Conservation (phyloP, 768 basidiomycete genomes). For the Tylopilus rubrobrunneus region DNA sequence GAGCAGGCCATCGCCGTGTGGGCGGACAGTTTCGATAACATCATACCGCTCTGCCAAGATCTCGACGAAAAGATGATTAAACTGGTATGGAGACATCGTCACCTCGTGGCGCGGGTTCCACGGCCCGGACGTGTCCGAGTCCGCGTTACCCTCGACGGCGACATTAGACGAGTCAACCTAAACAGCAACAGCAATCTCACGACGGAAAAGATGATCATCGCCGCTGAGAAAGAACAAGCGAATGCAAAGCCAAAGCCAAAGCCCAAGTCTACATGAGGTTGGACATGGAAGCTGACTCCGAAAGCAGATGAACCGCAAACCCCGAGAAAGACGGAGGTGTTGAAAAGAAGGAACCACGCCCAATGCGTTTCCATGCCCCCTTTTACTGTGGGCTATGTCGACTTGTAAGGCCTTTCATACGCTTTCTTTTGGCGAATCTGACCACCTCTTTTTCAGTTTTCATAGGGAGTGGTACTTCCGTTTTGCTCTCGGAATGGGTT, state of each 20-base stretch:
- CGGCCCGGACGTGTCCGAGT: no score
- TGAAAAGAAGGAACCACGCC: constrained; percentile 32
- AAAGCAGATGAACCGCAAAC: constrained; percentile 19
- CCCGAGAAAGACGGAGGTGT: constrained; percentile 54
- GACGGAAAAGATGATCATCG: constrained; percentile 20
- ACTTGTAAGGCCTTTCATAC: constrained; percentile 45
- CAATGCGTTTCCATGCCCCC: constrained; percentile 65
- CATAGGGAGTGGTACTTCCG: constrained; percentile 56
- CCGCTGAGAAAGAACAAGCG: constrained; percentile 13
- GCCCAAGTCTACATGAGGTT: constrained; percentile 24
- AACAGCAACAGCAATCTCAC: constrained; percentile 39
- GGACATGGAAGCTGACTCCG: constrained; percentile 43
- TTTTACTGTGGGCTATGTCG: constrained; percentile 63
- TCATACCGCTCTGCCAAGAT: no score
- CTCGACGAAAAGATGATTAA: no score
- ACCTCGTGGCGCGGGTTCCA: constrained; percentile 12
- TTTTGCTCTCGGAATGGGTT: constrained; percentile 61
- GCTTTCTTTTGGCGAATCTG: constrained; percentile 8
- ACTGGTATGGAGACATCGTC: no score
- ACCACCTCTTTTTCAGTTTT: constrained; percentile 50
- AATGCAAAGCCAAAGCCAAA: background rate
- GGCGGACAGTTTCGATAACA: no score
- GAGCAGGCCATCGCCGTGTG: no score
- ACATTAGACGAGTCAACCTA: constrained; percentile 53
- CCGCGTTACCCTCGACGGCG: constrained; percentile 42